Evolutionary conservation across 768 basidiomycete genomes (phyloP).

Genomic region (Coprinopsis cinerea): DNA sequence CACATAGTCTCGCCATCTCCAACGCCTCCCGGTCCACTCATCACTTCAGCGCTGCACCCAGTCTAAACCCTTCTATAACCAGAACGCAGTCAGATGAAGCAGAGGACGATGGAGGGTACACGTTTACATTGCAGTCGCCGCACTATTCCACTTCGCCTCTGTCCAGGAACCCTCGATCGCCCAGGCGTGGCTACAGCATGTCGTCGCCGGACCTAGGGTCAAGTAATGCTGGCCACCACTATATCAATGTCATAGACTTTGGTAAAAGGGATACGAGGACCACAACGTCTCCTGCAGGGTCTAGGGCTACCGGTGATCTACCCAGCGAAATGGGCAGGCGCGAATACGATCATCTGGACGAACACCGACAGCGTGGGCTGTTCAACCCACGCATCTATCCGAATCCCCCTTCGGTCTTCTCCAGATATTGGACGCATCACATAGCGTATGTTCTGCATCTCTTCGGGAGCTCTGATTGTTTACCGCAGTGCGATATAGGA

Average conservation of each 20-base stretch:
- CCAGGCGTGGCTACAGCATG: constrained; percentile 6
- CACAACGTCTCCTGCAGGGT: neutral
- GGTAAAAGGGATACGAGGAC: neutral
- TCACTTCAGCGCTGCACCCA: neutral
- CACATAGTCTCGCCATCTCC: constrained; percentile 2
- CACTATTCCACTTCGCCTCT: neutral
- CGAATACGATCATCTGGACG: no score
- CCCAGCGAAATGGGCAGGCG: no score
- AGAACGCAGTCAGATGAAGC: neutral
- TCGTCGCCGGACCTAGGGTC: constrained; percentile 5
- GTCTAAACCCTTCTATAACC: neutral
- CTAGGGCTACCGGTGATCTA: neutral
- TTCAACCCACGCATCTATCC: no score
- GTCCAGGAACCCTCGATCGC: neutral
- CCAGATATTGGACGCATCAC: no score
- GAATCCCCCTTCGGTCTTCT: no score
- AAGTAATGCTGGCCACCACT: neutral
- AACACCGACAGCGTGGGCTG: no score
- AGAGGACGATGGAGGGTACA: neutral
- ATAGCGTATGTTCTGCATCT: no score
- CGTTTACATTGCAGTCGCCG: neutral
- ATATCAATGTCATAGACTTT: neutral
- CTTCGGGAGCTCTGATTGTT: no score
- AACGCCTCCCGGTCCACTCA: constrained; percentile 7
- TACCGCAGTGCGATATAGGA: no score